phyloP scores from a whole-genome alignment of 306 rosid species.

The Castanopsis chinensis region DNA sequence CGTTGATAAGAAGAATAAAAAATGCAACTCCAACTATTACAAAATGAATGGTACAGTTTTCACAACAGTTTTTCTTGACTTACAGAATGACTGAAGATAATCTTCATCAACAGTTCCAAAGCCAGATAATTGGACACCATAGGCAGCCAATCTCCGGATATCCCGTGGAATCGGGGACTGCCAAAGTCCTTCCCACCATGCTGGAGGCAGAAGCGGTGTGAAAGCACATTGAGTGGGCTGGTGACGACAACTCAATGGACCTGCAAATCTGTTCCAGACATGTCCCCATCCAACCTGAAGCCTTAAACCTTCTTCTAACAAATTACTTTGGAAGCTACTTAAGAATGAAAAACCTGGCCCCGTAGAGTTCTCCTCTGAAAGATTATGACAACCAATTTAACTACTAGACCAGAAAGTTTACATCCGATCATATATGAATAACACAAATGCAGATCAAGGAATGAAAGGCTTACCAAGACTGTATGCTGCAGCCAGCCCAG shows the following conservation, averaged over 20 bases:
- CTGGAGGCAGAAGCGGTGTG: conserved; percentile 89
- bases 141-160: conserved; percentile 53
- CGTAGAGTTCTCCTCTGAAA: conserved; percentile 52
- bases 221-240: conserved; percentile 78
- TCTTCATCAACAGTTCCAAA: conserved; percentile 55
- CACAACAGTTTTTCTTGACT: conserved; percentile 51
- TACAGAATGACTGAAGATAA: conserved; percentile 62
- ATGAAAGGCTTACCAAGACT: conserved; percentile 46
- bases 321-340: conserved; percentile 82
- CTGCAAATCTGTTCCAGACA: conserved; percentile 93
- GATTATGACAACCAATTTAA: not conserved
- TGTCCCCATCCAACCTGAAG: conserved; percentile 98
- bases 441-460: not conserved
- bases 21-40: conserved; percentile 35
- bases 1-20: not conserved
- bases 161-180: conserved; percentile 87
- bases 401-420: conserved; percentile 9
- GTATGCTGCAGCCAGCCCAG: conserved; percentile 82
- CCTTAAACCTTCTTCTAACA: conserved; percentile 69
- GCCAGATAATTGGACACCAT: conserved; percentile 58
- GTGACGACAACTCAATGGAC: conserved; percentile 71
- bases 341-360: conserved; percentile 60
- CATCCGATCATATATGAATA: not conserved
- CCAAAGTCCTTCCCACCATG: conserved; percentile 93
- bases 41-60: conserved; percentile 56